phyloP scores from a whole-genome alignment of 192 early-diverging fungal species.

The Diversispora epigaea region DNA sequence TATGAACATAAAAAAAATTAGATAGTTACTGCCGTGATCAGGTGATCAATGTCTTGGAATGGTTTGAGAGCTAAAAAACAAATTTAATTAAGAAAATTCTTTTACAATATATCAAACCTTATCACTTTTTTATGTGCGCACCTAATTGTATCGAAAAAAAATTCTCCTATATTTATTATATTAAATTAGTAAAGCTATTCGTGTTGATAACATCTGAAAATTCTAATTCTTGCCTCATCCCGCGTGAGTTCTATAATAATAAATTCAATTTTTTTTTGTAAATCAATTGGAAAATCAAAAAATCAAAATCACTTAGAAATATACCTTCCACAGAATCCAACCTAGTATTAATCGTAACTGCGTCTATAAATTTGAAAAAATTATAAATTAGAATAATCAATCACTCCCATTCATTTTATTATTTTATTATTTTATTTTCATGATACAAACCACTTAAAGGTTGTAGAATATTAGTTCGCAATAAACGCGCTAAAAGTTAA shows the following conservation, averaged over 20 bases:
- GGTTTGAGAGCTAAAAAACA: constrained; percentile 37
- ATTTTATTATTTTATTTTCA: not conserved
- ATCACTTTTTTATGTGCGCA: not conserved
- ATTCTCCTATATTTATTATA: constrained; percentile 45
- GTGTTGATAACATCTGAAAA: constrained; percentile 28
- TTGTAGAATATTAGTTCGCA: constrained; percentile 77
- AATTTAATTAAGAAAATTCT: not conserved
- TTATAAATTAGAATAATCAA: not conserved
- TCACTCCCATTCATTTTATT: not conserved
- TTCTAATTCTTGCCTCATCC: constrained; percentile 35
- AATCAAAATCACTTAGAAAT: not conserved
- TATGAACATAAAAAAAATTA: not conserved
- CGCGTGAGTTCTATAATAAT: constrained; percentile 33
- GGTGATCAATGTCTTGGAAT: constrained; percentile 56
- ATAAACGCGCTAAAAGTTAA: constrained; percentile 55
- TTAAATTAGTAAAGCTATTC: constrained; percentile 38
- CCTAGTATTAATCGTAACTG: constrained; percentile 52
- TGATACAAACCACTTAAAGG: constrained; percentile 49
- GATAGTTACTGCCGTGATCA: constrained; percentile 44
- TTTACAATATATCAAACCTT: not conserved
- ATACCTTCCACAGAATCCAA: constrained; percentile 62
- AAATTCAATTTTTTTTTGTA: not conserved
- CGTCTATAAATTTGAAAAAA: constrained; percentile 31
- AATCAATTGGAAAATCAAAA: not conserved
- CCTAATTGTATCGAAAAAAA: constrained; percentile 49